phyloP scores from a whole-genome alignment of 2,329 filamentous ascomycete species.

The Fusarium tjaetaba region DNA sequence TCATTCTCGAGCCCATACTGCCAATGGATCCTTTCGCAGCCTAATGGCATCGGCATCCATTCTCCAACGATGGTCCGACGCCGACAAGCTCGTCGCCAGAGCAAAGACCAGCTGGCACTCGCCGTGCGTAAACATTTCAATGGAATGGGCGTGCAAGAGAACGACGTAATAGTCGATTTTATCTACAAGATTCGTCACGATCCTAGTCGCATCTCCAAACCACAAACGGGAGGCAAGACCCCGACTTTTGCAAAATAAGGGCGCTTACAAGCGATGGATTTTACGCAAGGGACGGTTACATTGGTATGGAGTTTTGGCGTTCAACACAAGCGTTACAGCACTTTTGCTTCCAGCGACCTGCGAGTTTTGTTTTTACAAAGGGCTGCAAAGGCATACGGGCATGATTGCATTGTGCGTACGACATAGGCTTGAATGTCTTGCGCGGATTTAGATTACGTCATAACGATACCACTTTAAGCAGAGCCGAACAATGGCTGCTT shows the following conservation, averaged over 20 bases:
- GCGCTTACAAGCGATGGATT: not conserved
- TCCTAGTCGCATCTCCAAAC: slow-evolving; percentile 43
- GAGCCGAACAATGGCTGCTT: slow-evolving; percentile 11
- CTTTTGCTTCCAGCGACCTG: slow-evolving; percentile 15
- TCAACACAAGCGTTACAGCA: slow-evolving; percentile 12
- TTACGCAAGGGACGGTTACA: slow-evolving; percentile 18
- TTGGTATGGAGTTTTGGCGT: slow-evolving; percentile 36
- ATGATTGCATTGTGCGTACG: slow-evolving; percentile 28
- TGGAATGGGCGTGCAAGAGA: slow-evolving; percentile 79
- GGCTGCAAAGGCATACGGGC: slow-evolving; percentile 21
- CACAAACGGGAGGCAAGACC: slow-evolving; percentile 12
- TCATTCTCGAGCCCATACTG: slow-evolving; percentile 74
- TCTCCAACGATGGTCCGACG: slow-evolving; percentile 80
- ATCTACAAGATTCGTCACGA: slow-evolving; percentile 71
- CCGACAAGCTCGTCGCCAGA: slow-evolving; percentile 71
- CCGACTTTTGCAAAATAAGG: slow-evolving; percentile 25
- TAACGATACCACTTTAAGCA: slow-evolving; percentile 37
- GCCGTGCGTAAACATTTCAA: slow-evolving; percentile 87
- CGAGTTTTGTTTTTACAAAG: slow-evolving; percentile 11
- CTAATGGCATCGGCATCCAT: slow-evolving; percentile 72
- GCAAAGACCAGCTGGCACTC: slow-evolving; percentile 76
- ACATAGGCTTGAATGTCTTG: slow-evolving; percentile 24
- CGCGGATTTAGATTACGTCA: slow-evolving; percentile 35
- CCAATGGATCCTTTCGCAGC: slow-evolving; percentile 68
- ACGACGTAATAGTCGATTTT: slow-evolving; percentile 83